Percentiles rank a stretch among this genome's conserved stretches.
These are phyloP conservation scores for Arthroderma sp. DNA, from an alignment of 2,329 filamentous ascomycete species.

Conservation along the genomic window DNA sequence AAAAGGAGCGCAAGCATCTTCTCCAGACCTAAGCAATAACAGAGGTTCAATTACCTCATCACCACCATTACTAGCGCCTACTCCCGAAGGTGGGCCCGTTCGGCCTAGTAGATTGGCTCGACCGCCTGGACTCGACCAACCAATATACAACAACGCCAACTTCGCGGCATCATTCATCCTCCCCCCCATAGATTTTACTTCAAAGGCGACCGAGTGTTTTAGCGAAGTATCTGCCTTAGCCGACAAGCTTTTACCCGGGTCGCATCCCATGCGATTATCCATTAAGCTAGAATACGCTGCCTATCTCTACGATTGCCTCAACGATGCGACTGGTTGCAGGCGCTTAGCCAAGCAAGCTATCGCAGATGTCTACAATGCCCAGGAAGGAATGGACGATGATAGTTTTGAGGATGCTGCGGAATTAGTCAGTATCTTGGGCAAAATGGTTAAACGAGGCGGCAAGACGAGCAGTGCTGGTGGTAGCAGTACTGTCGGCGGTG, in stretches of 20 bases:
- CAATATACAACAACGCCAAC: conserved; percentile 17
- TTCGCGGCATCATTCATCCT: conserved; percentile 61
- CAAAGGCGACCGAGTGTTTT: conserved; percentile 70
- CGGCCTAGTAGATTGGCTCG: conserved; percentile 38
- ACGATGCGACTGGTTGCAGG: conserved; percentile 64
- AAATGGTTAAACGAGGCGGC: conserved; percentile 68
- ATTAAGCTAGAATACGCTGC: conserved; percentile 86
- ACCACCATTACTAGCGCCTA: conserved; percentile 31
- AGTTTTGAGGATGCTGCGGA: conserved; percentile 89
- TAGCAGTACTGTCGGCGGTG: conserved; percentile 20
- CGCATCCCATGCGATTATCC: conserved; percentile 76
- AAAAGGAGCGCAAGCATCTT: conserved; percentile 6
- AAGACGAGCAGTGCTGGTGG: conserved; percentile 20
- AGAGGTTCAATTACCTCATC: conserved; percentile 30
- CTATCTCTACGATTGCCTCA: conserved; percentile 84
- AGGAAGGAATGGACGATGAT: conserved; percentile 86
- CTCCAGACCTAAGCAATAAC: conserved; percentile 10
- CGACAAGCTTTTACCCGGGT: conserved; percentile 65
- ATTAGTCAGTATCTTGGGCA: conserved; percentile 70
- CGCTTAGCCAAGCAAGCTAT: conserved; percentile 71
- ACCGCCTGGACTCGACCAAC: conserved; percentile 24
- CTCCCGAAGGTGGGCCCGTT: conserved; percentile 47
- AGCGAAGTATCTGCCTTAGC: conserved; percentile 62
- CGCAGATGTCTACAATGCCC: conserved; percentile 77
- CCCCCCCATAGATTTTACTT: conserved; percentile 66